Evolutionary conservation across 2,329 filamentous ascomycete genomes (phyloP), one percentile per base, ranked within the genome.

Genomic region (Pyrenophora graminea): DNA sequence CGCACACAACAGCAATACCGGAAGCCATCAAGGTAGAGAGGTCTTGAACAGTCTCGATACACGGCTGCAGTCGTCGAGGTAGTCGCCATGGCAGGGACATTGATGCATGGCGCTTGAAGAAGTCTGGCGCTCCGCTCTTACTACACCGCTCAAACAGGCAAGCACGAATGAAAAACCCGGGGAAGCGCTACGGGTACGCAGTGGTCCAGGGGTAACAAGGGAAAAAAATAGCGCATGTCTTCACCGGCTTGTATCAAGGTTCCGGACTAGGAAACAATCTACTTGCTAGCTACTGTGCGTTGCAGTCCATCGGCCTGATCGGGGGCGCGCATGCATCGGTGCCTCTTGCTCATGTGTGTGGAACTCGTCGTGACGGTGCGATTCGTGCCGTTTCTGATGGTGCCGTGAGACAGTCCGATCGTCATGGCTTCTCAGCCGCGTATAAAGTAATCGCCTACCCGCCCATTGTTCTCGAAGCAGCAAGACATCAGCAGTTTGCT

Each of bases 291-390:
- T 55, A 59, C 15, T 15, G 15, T 15, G 15, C 56, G 57, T 59
- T 58, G 49, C 56, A 57, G 59, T 58, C 48, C 45, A 61, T 59
- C 63, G 61, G 49, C 48, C 37, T 57, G 60, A 70, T 71, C 62
- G 66, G 58, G 58, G 65, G 70, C 70, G 70, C 70, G 63, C 58
- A 67, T 61, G 62, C 62, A 62, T 66, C 63, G 56, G 58, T 55
- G 51, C 53, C 58, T 58, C 53, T 57, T 56, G 61, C 56, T 58
- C 53, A 56, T 56, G 61, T 55, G 62, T 62, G 55, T 61, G 56
- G 61, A 60, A 47, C 61, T 47, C 64, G 60, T 64, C 61, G 59
- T 60, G 60, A 57, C 56, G 42, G 57, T 54, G 56, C 61, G 51
- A 62, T 66, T 66, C 55, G 64, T 59, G 58, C 49, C 63, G 62